phyloP scores from a whole-genome alignment of 2,329 filamentous ascomycete genomes.

The Fusarium graminum region DNA sequence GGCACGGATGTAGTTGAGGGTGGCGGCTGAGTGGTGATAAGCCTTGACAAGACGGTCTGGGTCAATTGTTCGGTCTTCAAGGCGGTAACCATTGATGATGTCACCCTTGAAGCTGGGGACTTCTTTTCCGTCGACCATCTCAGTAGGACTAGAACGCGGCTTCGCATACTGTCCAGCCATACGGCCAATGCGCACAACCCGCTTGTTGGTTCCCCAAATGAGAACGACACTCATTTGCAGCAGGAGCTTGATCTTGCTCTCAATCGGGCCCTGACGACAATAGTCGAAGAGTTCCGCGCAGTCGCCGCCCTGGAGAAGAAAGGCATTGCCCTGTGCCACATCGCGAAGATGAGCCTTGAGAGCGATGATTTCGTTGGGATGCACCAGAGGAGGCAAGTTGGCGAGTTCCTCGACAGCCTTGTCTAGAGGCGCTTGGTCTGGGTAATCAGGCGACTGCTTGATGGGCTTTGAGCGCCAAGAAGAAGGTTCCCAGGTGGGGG shows the following conservation, averaged over 20 bases:
- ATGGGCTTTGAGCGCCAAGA: slow-evolving; percentile 85
- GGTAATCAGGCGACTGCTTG: slow-evolving; percentile 80
- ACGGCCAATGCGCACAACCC: slow-evolving; percentile 91
- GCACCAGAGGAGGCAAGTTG: slow-evolving; percentile 81
- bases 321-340: slow-evolving; percentile 90
- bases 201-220: slow-evolving; percentile 85
- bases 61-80: slow-evolving; percentile 82
- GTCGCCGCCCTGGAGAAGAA: slow-evolving; percentile 95
- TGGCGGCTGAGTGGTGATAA: slow-evolving; percentile 96
- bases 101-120: slow-evolving; percentile 94
- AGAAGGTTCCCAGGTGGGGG: slow-evolving; percentile 65
- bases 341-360: slow-evolving; percentile 84
- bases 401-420: slow-evolving; percentile 74
- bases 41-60: slow-evolving; percentile 87
- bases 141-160: slow-evolving; percentile 88
- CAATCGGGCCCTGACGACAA: slow-evolving; percentile 88
- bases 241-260: slow-evolving; percentile 96
- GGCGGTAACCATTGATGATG: slow-evolving; percentile 89
- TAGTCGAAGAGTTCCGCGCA: slow-evolving; percentile 98
- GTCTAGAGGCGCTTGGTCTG: slow-evolving; percentile 70
- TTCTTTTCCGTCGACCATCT: slow-evolving; percentile 82
- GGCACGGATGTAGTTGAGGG: slow-evolving; percentile 90
- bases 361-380: slow-evolving; percentile 82
- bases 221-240: slow-evolving; percentile 97
- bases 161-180: slow-evolving; percentile 99